Base-by-base conservation (phyloP, 2,329 filamentous ascomycete species). In the Monilinia fructigena region DNA sequence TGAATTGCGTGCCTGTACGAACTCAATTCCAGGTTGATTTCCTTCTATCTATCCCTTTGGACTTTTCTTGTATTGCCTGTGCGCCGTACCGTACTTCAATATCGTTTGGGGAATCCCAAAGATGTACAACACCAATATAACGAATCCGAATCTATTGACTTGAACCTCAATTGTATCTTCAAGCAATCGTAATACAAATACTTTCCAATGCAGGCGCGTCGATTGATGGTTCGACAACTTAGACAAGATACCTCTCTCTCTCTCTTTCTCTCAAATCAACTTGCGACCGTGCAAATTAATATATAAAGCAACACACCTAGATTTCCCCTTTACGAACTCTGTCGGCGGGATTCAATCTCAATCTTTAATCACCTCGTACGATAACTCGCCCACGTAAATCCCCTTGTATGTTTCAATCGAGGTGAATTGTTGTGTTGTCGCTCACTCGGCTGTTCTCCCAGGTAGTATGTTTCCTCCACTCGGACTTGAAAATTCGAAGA, bases 371-470 rank as follows among this genome's bases (percentile, higher is more conserved):
- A 16, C 7, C 54, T n/a, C 42, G 56, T 59, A 59, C 42, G 42
- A 31, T 48, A 48, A 59, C 56, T 48, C 26, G 56, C 31, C 42
- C 56, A 59, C 56, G 42, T 59, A 20, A 59, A 59, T 16, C 5
- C 11, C 40, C 48, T 53, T 23, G 59, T 50, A 42, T 38, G 59
- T 54, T 50, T 40, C 2, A 10, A 62, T 35, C 7, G 18, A 18
- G 42, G 59, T 52, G 59, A 54, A 60, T 60, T 54, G 31, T 62
- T 28, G 59, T 38, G 59, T 42, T 62, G 59, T 62, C 47, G 56
- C 31, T 59, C 42, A 26, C 26, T 48, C 26, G 31, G 26, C 26
- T 54, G 52, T 54, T 23, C 31, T 14, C 11, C 40, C 7, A 35
- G 5, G 31, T 8, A 6, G 31, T 35, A 48, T 59, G 26, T 47